Percentiles rank a stretch among this genome's conserved stretches.
Conservation (phyloP, 495 filamentous ascomycete species). For the Cryomyces minteri region DNA sequence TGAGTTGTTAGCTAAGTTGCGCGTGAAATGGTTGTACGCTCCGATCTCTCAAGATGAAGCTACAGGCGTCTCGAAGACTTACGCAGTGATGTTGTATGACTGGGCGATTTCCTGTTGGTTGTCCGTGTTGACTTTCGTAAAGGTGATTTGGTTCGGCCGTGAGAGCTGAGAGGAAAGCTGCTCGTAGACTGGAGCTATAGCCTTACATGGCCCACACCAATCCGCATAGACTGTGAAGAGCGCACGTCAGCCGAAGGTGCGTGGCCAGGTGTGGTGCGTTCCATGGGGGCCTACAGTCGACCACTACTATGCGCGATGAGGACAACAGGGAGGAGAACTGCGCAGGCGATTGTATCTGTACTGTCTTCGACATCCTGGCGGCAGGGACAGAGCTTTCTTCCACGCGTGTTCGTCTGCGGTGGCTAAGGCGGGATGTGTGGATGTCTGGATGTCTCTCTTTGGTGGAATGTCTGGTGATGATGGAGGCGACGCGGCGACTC, state of each 20-base stretch:
- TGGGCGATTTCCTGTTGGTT: conserved; percentile 52
- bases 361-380: conserved; percentile 38
- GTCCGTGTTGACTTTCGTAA: conserved; percentile 76
- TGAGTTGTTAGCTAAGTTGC: background rate
- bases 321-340: conserved; percentile 54
- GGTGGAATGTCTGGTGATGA: too few relatives aligned
- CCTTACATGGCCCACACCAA: conserved; percentile 74
- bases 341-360: conserved; percentile 49
- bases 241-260: conserved; percentile 4
- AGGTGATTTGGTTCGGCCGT: conserved; percentile 53
- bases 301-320: conserved; percentile 54
- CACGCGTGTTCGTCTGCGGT: too few relatives aligned
- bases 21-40: background rate
- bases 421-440: too few relatives aligned
- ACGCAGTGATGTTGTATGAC: conserved; percentile 56
- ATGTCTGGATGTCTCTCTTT: too few relatives aligned
- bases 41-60: too few relatives aligned
- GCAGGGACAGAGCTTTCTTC: background rate
- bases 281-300: conserved; percentile 52
- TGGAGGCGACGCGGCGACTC: too few relatives aligned
- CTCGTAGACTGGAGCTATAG: conserved; percentile 71
- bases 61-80: conserved; percentile 9
- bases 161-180: conserved; percentile 55
- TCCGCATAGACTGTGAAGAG: conserved; percentile 56
- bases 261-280: conserved; percentile 5